Conservation (phyloP, 73 alveolate species). For the Paramecium sonneborni region DNA sequence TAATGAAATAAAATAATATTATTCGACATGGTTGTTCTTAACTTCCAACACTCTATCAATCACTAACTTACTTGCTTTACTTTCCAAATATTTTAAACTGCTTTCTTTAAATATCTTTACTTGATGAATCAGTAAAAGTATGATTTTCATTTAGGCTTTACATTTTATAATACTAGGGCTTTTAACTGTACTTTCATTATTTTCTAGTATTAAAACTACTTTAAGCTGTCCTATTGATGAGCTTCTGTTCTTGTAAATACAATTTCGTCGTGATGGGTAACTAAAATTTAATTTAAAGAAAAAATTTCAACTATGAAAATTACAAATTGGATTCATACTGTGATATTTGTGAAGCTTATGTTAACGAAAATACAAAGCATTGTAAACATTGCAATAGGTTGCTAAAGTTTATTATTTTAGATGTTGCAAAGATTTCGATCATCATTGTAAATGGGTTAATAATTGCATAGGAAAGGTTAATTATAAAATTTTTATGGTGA, state of each 20-base stretch:
- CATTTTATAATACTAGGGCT: not conserved
- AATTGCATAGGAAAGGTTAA: conserved; percentile 59
- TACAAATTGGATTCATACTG: conserved; percentile 28
- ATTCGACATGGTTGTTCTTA: conserved; percentile 22
- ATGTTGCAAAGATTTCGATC: conserved; percentile 64
- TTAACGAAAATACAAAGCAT: conserved; percentile 72
- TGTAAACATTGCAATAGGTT: conserved; percentile 82
- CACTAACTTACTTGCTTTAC: conserved; percentile 5
- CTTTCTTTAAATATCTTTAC: not conserved
- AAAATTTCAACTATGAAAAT: not conserved
- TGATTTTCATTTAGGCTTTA: not conserved
- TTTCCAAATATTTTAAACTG: not conserved
- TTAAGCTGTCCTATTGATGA: conserved; percentile 17
- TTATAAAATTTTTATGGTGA: conserved; percentile 23
- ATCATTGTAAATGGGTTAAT: conserved; percentile 69
- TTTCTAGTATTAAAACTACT: not conserved
- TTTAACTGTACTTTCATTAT: not conserved
- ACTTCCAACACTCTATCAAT: not conserved
- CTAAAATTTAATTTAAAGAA: not conserved
- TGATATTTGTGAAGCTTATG: conserved; percentile 68
- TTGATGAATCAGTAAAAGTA: not conserved
- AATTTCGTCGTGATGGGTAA: not conserved
- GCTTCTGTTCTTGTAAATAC: not conserved
- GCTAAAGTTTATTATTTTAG: not conserved
- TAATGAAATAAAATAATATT: not conserved